Evolutionary conservation across 1,139 yeast genomes (phyloP).

Genomic region (Suhomyces atakaporum): DNA sequence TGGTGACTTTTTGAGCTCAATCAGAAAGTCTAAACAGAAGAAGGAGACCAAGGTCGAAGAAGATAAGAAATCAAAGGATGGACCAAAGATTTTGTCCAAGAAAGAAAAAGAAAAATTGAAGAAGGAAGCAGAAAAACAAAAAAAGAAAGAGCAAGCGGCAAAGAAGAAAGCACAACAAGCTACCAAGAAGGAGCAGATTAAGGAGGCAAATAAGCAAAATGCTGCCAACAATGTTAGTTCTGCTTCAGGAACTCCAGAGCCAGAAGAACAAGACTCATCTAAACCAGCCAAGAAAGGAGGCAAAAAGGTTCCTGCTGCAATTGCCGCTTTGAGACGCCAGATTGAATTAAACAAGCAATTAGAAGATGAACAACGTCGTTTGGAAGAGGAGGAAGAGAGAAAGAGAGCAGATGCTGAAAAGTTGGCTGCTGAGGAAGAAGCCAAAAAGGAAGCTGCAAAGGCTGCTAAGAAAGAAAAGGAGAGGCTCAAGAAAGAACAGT

Average conservation of each 20-base stretch:
- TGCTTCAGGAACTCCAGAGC: slow-evolving; percentile 26
- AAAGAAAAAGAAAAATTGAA: slow-evolving; percentile 97
- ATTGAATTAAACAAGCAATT: slow-evolving; percentile 82
- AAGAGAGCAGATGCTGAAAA: slow-evolving; percentile 63
- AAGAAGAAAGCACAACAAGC: slow-evolving; percentile 74
- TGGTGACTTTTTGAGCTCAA: slow-evolving; percentile 78
- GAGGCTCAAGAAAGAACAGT: slow-evolving; percentile 72
- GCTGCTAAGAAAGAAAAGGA: slow-evolving; percentile 81
- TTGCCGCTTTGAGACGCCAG: slow-evolving; percentile 81
- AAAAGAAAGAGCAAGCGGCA: slow-evolving; percentile 88
- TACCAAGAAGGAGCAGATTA: slow-evolving; percentile 62
- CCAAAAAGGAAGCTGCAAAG: slow-evolving; percentile 67
- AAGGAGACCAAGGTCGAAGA: slow-evolving; percentile 60
- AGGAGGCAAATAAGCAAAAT: slow-evolving; percentile 60
- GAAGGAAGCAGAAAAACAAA: slow-evolving; percentile 94
- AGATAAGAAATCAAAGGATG: slow-evolving; percentile 52
- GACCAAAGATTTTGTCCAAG: slow-evolving; percentile 81
- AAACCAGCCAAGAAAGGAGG: slow-evolving; percentile 51
- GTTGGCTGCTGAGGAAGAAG: slow-evolving; percentile 62
- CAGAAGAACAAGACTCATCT: slow-evolving; percentile 25
- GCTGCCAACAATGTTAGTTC: slow-evolving; percentile 49
- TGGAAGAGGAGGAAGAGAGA: slow-evolving; percentile 72
- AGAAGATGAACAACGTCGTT: slow-evolving; percentile 68
- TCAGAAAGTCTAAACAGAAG: slow-evolving; percentile 77
- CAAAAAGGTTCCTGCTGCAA: slow-evolving; percentile 74